Evolutionary conservation across 129 eudicot species (phyloP).

Genomic region (sunflower (Helianthus annuus)): HanXRQr2.0-SUNRISE NC_035447.2:123410593-123411092

Average conservation of each 20-base stretch:
- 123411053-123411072: neutral
- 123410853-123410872: constrained; percentile 10
- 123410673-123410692: constrained; percentile 18
- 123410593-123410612: neutral
- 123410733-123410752: constrained; percentile 35
- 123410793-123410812: constrained; percentile 48
- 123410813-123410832: constrained; percentile 62
- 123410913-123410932: constrained; percentile 52
- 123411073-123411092: neutral
- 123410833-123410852: constrained; percentile 27
- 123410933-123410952: constrained; percentile 18
- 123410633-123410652: constrained; percentile 6
- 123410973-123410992: constrained; percentile 24
- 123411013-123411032: constrained; percentile 42
- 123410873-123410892: neutral
- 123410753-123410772: neutral
- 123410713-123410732: constrained; percentile 39
- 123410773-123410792: constrained; percentile 26
- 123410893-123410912: constrained; percentile 47
- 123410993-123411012: constrained; percentile 30
- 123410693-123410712: constrained; percentile 16
- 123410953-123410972: constrained; percentile 18
- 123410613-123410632: neutral
- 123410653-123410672: neutral
- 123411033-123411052: constrained; percentile 34